Conservation (phyloP, 2,329 filamentous ascomycete species). For the Pseudocercospora macadamiae region DNA sequence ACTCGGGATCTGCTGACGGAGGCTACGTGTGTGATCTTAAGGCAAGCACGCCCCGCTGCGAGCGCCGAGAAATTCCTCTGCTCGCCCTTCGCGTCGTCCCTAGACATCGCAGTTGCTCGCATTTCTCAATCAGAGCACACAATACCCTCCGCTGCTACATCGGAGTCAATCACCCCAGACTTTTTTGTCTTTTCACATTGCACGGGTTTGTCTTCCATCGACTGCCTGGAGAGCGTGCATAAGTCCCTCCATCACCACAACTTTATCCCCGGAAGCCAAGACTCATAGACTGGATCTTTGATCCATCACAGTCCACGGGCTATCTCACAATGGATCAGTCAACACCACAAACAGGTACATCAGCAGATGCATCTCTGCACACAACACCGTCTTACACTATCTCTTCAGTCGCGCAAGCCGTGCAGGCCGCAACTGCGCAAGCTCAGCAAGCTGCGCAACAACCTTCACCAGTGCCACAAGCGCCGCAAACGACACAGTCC, state of each 20-base stretch:
- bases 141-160: neutral
- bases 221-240: neutral
- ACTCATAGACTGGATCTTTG: neutral
- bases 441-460: slow-evolving; percentile 30
- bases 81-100: neutral
- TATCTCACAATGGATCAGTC: neutral
- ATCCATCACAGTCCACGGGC: slow-evolving; percentile 1
- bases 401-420: slow-evolving; percentile 38
- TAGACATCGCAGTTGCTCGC: neutral
- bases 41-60: neutral
- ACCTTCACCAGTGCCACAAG: slow-evolving; percentile 35
- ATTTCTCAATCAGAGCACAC: neutral
- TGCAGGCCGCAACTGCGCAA: slow-evolving; percentile 34
- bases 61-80: neutral
- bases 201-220: neutral
- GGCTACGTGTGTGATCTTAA: neutral
- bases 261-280: slow-evolving; percentile 13
- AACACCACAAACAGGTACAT: slow-evolving; percentile 21
- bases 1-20: neutral
- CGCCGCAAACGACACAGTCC: slow-evolving; percentile 33
- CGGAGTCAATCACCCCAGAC: neutral
- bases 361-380: no score
- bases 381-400: no score
- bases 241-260: no score
- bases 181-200: neutral